Base-by-base conservation (phyloP, 1,284 basidiomycete genomes). In the Melampsora abietis-canadensis region DNA sequence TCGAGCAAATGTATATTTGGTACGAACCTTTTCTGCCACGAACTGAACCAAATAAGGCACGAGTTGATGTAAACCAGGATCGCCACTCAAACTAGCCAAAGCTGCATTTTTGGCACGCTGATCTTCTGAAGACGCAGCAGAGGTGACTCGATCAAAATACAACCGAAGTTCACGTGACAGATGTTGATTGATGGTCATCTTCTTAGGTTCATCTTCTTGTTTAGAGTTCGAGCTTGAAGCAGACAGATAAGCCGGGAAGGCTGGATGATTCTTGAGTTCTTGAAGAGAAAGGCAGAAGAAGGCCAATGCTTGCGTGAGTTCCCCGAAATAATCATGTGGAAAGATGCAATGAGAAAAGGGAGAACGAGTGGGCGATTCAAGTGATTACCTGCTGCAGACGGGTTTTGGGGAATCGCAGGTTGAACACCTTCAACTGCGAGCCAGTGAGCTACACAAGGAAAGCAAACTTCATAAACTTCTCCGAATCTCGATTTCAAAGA, bases 351-450 rank as follows among this genome's bases (percentile, higher is more conserved):
- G 37, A 79, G 79, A 62, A 79, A 73, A 51, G 79, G 78, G 7
- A 73, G 69, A 21, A 77, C 70, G 27, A 65, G 19, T 61, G 40
- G 17, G 34, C 47, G 14, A 63, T 63, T 8, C 72, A 60, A 59
- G 65, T 40, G 51, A 66, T 64, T 61, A 78, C 64, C 70, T 17
- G 82, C 79, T 19, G 84, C 84, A 1, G 92, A 90, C 0, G 96
- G 96, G 80, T 98, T 99, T 82, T 98, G 94, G 6, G 94, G 92
- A 57, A 97, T 91, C 19, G 94, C 87, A 0, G 96, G 95, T 81
- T 98, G 95, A 3, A 99, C 91, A 47, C 96, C 95, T 81, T 99
- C 95, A 30, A 98, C 92, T 0, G 95, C 94, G 27, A 99, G 86
- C 96, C 95, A 98, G 81, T 98, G 95, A 4, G 94, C 92, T 30